Evolutionary conservation across 306 rosid species (phyloP).

Genomic region (Cyamopsis tetragonoloba): DNA sequence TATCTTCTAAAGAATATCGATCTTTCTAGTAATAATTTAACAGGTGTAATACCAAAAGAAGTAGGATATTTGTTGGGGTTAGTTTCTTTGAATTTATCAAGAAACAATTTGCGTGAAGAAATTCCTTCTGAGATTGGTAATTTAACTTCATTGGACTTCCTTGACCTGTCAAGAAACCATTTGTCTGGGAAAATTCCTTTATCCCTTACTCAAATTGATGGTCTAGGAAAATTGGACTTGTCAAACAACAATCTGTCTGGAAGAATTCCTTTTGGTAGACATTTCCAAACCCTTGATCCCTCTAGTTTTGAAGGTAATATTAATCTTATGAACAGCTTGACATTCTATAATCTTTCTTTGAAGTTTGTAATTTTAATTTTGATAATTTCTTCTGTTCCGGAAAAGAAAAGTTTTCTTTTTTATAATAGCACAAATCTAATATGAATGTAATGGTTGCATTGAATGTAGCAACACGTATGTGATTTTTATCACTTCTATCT

Average conservation of each 20-base stretch:
- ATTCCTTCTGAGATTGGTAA: conserved; percentile 6
- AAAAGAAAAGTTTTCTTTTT: too few species aligned
- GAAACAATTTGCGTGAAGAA: conserved; percentile 17
- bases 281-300: background rate
- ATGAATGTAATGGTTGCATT: too few species aligned
- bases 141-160: background rate
- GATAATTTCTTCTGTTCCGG: too few species aligned
- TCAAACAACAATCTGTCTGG: conserved; percentile 7
- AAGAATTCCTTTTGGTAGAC: conserved; percentile 12
- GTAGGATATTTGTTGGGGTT: background rate
- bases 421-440: too few species aligned
- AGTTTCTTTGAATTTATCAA: conserved; percentile 19
- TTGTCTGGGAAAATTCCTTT: background rate
- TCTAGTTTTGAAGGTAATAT: conserved; percentile 24
- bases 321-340: conserved; percentile 2
- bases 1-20: background rate
- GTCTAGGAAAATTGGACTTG: background rate
- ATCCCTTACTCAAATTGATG: background rate
- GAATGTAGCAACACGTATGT: too few species aligned
- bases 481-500: too few species aligned
- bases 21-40: conserved; percentile 18
- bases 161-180: conserved; percentile 27
- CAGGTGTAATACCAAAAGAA: conserved; percentile 1
- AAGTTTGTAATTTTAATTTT: too few species aligned
- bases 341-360: too few species aligned